phyloP scores from a whole-genome alignment of 805 yeast species.

The Yamadazyma akitaensis region DNA sequence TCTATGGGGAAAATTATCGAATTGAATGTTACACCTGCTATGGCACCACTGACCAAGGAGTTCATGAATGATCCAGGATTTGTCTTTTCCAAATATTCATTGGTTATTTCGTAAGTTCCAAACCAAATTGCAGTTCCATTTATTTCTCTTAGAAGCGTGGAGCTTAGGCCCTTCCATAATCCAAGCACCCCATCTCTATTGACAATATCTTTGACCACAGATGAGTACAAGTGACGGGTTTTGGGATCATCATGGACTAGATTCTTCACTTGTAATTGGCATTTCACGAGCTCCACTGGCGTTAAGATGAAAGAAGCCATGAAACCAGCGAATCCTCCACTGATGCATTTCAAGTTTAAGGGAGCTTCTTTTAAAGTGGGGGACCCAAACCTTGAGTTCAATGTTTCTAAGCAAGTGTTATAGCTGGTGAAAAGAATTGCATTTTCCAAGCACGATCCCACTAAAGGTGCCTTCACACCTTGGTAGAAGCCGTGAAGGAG shows the following conservation, averaged over 20 bases:
- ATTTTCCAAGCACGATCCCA: conserved; percentile 89
- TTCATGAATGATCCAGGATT: conserved; percentile 35
- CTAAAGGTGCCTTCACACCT: conserved; percentile 76
- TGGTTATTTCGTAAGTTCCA: conserved; percentile 72
- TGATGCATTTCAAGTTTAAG: conserved; percentile 39
- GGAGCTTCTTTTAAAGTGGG: conserved; percentile 11
- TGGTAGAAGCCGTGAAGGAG: conserved; percentile 66
- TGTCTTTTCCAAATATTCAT: conserved; percentile 33
- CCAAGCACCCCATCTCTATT: conserved; percentile 60
- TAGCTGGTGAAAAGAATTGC: conserved; percentile 75
- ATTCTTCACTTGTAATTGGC: conserved; percentile 72
- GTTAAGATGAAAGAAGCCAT: conserved; percentile 80
- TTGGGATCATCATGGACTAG: conserved; percentile 20
- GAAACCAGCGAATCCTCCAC: conserved; percentile 84
- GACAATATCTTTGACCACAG: conserved; percentile 37
- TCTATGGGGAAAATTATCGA: conserved; percentile 83
- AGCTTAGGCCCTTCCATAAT: conserved; percentile 82
- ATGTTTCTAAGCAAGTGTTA: conserved; percentile 36
- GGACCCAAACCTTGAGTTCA: conserved; percentile 22
- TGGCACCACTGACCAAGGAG: conserved; percentile 72
- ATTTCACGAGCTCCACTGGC: conserved; percentile 89
- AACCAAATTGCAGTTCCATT: conserved; percentile 95
- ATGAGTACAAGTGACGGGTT: conserved; percentile 27
- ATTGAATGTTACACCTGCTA: conserved; percentile 82
- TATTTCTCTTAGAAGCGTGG: conserved; percentile 78